Evolutionary conservation across 2,329 filamentous ascomycete genomes (phyloP).

Genomic region (Aaosphaeria pasadenensis): DNA sequence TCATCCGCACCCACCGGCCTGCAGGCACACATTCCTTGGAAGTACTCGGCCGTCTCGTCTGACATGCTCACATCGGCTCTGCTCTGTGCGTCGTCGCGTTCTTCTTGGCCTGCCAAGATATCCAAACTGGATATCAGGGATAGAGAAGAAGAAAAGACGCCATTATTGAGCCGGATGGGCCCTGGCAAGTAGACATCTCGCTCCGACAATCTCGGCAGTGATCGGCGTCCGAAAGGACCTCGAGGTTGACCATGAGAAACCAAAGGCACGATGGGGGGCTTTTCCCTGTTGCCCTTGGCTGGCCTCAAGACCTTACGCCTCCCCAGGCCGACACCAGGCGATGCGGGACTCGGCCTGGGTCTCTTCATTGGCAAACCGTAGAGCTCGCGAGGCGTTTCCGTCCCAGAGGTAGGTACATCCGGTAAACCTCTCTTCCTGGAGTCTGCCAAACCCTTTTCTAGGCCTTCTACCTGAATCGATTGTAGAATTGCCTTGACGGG

Average conservation of each 20-base stretch:
- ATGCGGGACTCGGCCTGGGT: constrained; percentile 1
- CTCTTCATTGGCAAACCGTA: constrained; percentile 16
- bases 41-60: constrained; percentile 43
- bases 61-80: constrained; percentile 21
- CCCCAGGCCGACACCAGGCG: not conserved
- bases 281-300: constrained; percentile 1
- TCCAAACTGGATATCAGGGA: no score
- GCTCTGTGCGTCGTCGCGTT: no score
- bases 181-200: constrained; percentile 40
- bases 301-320: not conserved
- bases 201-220: constrained; percentile 14
- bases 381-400: constrained; percentile 26
- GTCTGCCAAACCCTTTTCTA: constrained; percentile 21
- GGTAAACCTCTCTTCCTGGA: constrained; percentile 12
- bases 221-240: constrained; percentile 11
- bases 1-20: constrained; percentile 22
- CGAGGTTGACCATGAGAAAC: constrained; percentile 8
- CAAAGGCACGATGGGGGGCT: constrained; percentile 11
- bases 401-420: constrained; percentile 24
- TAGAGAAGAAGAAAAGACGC: constrained; percentile 4
- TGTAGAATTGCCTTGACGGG: constrained; percentile 21
- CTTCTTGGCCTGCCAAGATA: no score
- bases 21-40: constrained; percentile 39
- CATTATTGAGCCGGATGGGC: constrained; percentile 39
- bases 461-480: constrained; percentile 14